phyloP scores from a whole-genome alignment of 768 basidiomycete genomes.

The Serendipita sp. region DNA sequence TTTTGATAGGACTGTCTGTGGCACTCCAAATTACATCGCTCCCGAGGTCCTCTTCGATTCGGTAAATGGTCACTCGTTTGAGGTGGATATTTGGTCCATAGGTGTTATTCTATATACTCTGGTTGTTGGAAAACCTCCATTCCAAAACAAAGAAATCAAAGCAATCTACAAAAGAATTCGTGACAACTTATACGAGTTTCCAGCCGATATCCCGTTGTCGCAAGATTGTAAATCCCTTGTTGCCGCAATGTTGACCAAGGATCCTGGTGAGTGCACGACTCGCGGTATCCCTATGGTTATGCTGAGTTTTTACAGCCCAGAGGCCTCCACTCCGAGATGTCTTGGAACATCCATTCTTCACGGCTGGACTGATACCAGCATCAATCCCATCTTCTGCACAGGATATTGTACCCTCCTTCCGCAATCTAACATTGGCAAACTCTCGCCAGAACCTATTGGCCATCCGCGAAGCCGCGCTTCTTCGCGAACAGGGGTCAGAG shows the following conservation, averaged over 20 bases:
- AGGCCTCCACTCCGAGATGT: slow-evolving; percentile 79
- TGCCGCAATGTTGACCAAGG: slow-evolving; percentile 66
- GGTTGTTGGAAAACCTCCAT: slow-evolving; percentile 86
- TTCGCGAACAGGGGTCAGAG: slow-evolving; percentile 46
- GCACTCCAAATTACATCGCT: slow-evolving; percentile 97
- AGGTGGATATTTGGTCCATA: slow-evolving; percentile 96
- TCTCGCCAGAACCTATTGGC: slow-evolving; percentile 56
- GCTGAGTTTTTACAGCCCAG: slow-evolving; percentile 16
- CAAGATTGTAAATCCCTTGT: slow-evolving; percentile 62
- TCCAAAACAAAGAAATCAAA: slow-evolving; percentile 97
- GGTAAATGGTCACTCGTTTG: slow-evolving; percentile 91
- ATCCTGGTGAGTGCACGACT: slow-evolving; percentile 36
- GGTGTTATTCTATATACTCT: slow-evolving; percentile 96
- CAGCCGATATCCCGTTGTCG: slow-evolving; percentile 57
- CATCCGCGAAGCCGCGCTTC: slow-evolving; percentile 41
- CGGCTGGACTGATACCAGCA: slow-evolving; percentile 59
- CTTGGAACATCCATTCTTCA: slow-evolving; percentile 72
- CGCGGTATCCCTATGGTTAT: background rate
- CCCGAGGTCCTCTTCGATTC: slow-evolving; percentile 95
- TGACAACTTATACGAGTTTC: slow-evolving; percentile 88
- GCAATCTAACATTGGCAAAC: slow-evolving; percentile 41
- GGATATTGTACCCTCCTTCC: slow-evolving; percentile 60
- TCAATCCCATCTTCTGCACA: slow-evolving; percentile 70
- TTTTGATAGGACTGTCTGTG: slow-evolving; percentile 69
- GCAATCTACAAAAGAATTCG: slow-evolving; percentile 91